phyloP scores from a whole-genome alignment of 2,329 filamentous ascomycete species.

The Epichloe uncinata region DNA sequence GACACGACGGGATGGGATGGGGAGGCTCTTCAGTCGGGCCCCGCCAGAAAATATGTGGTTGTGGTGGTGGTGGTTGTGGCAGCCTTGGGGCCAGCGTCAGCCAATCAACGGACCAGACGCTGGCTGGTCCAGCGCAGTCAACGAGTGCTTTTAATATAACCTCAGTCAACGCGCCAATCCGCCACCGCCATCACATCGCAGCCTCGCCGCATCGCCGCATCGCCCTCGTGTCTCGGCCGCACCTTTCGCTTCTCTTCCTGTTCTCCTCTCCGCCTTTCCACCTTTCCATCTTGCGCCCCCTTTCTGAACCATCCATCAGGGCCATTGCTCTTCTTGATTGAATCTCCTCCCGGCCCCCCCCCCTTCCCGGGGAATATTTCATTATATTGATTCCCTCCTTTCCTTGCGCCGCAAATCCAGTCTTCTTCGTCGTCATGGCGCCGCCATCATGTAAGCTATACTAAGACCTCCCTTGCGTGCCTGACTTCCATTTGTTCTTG shows the following conservation, averaged over 20 bases:
- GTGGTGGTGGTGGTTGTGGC: neutral
- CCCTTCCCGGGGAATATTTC: too few species aligned
- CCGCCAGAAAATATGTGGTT: conserved; percentile 1
- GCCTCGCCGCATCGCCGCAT: conserved; percentile 9
- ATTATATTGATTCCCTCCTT: too few species aligned
- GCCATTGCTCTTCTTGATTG: too few species aligned
- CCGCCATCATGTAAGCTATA: conserved; percentile 16
- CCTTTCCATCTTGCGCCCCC: too few species aligned
- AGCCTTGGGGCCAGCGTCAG: too few species aligned
- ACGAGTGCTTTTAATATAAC: too few species aligned
- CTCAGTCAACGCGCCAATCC: neutral
- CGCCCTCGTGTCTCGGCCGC: neutral
- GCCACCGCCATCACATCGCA: conserved; percentile 2
- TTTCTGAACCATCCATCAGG: too few species aligned
- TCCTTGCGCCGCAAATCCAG: neutral
- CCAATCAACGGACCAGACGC: too few species aligned
- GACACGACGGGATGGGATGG: neutral
- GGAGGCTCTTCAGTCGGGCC: neutral
- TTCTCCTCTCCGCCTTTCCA: neutral
- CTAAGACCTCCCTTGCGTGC: conserved; percentile 6
- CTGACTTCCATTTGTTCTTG: neutral
- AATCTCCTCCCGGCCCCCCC: neutral
- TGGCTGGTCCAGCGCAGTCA: too few species aligned
- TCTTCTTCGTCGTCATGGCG: conserved; percentile 10
- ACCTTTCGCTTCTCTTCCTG: neutral